Conservation (phyloP, 2,329 filamentous ascomycete species). For the Bertia moriformis region DNA sequence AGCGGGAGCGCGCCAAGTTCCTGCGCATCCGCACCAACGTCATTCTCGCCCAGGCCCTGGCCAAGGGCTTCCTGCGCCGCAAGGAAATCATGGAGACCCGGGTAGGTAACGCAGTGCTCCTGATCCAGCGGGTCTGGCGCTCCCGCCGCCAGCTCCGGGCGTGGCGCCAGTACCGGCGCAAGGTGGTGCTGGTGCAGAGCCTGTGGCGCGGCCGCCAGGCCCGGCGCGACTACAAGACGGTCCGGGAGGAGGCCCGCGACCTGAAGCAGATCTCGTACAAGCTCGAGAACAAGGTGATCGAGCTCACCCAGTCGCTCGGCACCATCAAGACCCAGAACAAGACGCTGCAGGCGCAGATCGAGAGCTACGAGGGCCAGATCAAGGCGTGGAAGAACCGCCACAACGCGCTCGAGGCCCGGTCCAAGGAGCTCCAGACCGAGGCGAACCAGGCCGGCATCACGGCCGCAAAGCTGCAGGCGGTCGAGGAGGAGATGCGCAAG, state of each 20-base stretch:
- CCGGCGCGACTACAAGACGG: conserved; percentile 70
- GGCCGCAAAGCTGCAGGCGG: conserved; percentile 72
- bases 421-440: conserved; percentile 88
- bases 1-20: conserved; percentile 75
- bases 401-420: conserved; percentile 73
- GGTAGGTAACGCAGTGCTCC: conserved; percentile 74
- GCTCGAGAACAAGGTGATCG: conserved; percentile 97
- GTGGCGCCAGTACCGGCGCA: conserved; percentile 81
- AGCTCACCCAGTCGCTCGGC: conserved; percentile 85
- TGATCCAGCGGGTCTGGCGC: conserved; percentile 85
- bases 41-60: conserved; percentile 73
- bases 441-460: conserved; percentile 96
- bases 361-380: conserved; percentile 90
- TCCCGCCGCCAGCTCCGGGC: conserved; percentile 61
- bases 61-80: conserved; percentile 82
- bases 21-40: conserved; percentile 66
- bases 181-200: conserved; percentile 79
- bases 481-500: conserved; percentile 93
- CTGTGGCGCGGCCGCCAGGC: conserved; percentile 79
- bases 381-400: conserved; percentile 91
- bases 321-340: conserved; percentile 93
- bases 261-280: conserved; percentile 99
- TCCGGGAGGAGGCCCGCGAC: conserved; percentile 91
- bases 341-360: conserved; percentile 69
- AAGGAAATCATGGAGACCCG: conserved; percentile 89